phyloP scores from a whole-genome alignment of 148 eudicot genomes.

The Fagopyrum tataricum region DNA sequence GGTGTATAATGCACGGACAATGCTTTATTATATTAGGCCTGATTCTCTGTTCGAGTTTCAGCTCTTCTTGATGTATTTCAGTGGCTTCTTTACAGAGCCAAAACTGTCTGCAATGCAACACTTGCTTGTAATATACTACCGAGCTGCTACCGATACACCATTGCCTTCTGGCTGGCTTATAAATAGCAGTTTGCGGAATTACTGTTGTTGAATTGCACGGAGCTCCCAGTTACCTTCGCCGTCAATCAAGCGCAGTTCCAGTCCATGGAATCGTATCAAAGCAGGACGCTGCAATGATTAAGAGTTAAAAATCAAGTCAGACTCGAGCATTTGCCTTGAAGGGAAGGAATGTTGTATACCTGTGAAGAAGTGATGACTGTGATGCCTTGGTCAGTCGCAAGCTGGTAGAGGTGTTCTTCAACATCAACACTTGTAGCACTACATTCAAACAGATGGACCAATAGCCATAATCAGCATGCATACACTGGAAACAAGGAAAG shows the following conservation, averaged over 20 bases:
- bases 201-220: conserved; percentile 43
- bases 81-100: conserved; percentile 6
- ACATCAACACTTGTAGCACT: conserved; percentile 99
- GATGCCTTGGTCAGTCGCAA: conserved; percentile 64
- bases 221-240: conserved; percentile 99
- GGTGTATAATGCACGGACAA: not conserved
- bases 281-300: conserved; percentile 70
- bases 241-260: conserved; percentile 72
- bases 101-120: not conserved
- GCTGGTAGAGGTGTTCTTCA: conserved; percentile 87
- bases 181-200: not conserved
- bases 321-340: not conserved
- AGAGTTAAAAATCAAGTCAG: not conserved
- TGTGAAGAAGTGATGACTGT: conserved; percentile 92
- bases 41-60: not conserved
- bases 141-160: not conserved
- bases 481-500: not conserved
- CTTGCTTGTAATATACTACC: not conserved
- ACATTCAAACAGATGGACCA: conserved; percentile 15
- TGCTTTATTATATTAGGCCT: not conserved
- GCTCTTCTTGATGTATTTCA: not conserved
- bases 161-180: not conserved
- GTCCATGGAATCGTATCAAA: conserved; percentile 76
- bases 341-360: conserved; percentile 28
- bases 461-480: not conserved